Conservation (phyloP, 192 early-diverging fungal species). For the Umbelopsis isabellina region DNA sequence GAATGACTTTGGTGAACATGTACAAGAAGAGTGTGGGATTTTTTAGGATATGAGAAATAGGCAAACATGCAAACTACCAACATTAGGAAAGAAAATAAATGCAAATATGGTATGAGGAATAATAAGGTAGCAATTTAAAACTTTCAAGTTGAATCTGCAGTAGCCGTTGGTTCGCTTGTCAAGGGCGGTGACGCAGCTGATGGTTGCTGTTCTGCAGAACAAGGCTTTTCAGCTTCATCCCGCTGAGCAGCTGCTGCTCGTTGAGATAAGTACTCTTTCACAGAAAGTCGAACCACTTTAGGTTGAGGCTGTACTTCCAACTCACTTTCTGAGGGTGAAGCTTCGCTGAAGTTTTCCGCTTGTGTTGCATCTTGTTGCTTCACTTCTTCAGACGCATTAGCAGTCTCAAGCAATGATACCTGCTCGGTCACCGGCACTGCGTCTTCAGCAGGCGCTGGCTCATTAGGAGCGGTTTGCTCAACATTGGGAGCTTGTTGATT, state of each 20-base stretch:
- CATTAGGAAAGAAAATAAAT: conserved; percentile 8
- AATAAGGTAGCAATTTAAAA: not conserved
- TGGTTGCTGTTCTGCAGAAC: not conserved
- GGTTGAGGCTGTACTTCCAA: not conserved
- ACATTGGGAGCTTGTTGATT: no score
- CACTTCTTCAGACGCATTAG: no score
- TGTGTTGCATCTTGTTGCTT: no score
- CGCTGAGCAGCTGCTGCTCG: conserved; percentile 10
- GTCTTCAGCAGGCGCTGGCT: no score
- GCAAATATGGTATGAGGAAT: conserved; percentile 7
- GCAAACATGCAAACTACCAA: not conserved
- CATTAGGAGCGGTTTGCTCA: no score
- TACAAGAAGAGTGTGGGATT: conserved; percentile 14
- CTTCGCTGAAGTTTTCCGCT: not conserved
- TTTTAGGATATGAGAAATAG: conserved; percentile 3
- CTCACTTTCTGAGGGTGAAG: not conserved
- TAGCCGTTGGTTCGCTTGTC: not conserved
- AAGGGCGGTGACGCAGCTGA: not conserved
- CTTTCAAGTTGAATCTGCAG: not conserved
- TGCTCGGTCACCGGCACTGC: no score
- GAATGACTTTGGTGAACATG: conserved; percentile 3
- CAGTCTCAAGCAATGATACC: no score
- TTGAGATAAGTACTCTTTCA: conserved; percentile 10
- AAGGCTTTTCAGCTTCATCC: not conserved
- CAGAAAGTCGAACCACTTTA: conserved; percentile 15